Percentiles rank a stretch among this genome's conserved stretches.
phyloP scores from a whole-genome alignment of 331 rosid genomes.

The Spiraea crenata region DNA sequence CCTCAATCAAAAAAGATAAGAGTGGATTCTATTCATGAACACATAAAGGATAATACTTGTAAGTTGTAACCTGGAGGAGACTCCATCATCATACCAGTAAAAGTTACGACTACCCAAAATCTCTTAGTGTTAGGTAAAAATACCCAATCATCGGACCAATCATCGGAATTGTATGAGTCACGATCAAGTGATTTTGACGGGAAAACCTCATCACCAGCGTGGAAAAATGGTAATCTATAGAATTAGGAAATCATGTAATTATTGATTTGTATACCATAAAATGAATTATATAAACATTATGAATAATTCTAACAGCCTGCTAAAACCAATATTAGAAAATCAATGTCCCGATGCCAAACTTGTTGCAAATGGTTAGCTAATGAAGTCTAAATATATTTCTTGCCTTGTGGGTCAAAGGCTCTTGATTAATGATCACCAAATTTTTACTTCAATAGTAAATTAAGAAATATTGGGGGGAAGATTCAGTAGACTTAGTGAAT shows the following conservation, averaged over 20 bases:
- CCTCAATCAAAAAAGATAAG: conserved; percentile 1
- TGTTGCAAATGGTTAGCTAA: neutral
- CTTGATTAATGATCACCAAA: no score
- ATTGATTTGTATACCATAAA: neutral
- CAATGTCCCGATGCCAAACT: neutral
- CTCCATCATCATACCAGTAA: conserved; percentile 1
- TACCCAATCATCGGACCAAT: conserved; percentile 96
- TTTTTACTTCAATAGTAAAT: no score
- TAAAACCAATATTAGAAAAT: neutral
- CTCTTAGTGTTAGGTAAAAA: conserved; percentile 7
- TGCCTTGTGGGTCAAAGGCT: no score
- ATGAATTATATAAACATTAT: neutral
- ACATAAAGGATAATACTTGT: neutral
- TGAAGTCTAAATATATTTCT: neutral
- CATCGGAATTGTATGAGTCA: conserved; percentile 95
- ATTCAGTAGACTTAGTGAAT: no score
- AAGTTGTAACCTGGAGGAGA: neutral
- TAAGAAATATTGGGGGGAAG: no score
- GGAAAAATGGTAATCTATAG: conserved; percentile 93
- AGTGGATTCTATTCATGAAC: neutral
- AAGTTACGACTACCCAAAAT: neutral
- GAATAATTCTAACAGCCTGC: neutral
- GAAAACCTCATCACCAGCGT: conserved; percentile 77
- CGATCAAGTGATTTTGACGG: conserved; percentile 96
- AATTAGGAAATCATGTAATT: conserved; percentile 11